Evolutionary conservation across 2,329 filamentous ascomycete genomes (phyloP).

Genomic region (Aspergillus transmontanensis): DNA sequence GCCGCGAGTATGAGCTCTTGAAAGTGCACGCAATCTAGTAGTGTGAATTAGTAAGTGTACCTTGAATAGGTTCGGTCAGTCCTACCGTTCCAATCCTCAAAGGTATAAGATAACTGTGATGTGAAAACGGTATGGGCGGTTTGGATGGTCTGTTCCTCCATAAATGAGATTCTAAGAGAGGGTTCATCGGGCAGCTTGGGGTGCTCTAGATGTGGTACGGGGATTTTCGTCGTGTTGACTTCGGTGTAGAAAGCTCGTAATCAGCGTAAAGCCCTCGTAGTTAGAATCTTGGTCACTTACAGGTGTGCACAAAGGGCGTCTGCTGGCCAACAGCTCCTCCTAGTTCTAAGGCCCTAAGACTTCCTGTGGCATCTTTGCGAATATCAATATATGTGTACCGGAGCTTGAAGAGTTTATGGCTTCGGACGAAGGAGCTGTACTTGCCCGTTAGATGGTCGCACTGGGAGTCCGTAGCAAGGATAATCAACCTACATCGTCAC

Average conservation of each 20-base stretch:
- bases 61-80: background rate
- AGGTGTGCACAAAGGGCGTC: slow-evolving; percentile 40
- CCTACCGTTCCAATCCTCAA: slow-evolving; percentile 45
- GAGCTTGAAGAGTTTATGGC: slow-evolving; percentile 42
- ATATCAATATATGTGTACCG: slow-evolving; percentile 43
- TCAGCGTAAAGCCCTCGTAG: background rate
- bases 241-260: background rate
- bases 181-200: slow-evolving; percentile 38
- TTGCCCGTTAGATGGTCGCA: background rate
- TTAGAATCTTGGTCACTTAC: slow-evolving; percentile 27
- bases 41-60: slow-evolving; percentile 9
- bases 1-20: slow-evolving; percentile 44
- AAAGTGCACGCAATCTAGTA: slow-evolving; percentile 43
- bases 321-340: slow-evolving; percentile 41
- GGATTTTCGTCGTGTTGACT: slow-evolving; percentile 42
- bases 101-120: slow-evolving; percentile 46
- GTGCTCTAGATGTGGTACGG: slow-evolving; percentile 47
- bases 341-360: slow-evolving; percentile 40
- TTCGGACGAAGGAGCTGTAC: slow-evolving; percentile 42
- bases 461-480: background rate
- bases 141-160: slow-evolving; percentile 48
- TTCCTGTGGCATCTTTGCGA: slow-evolving; percentile 40
- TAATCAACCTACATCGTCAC: slow-evolving; percentile 36
- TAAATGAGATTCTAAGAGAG: slow-evolving; percentile 43
- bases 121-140: slow-evolving; percentile 40